A percentile compares a stretch with the other conserved stretches of the same genome.
phyloP scores from a whole-genome alignment of 345 rosid genomes.

The Triadica sebifera region DNA sequence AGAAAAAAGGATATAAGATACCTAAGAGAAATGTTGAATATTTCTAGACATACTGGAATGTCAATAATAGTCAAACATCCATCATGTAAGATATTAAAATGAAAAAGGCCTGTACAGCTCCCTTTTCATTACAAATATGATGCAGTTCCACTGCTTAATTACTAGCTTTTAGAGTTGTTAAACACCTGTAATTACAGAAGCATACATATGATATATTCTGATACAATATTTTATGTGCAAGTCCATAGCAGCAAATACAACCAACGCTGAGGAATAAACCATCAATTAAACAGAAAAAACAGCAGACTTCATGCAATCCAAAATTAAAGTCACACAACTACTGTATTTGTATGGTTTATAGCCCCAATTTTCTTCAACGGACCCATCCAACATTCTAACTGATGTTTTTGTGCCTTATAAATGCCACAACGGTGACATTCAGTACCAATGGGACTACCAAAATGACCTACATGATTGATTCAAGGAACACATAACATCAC shows the following conservation, averaged over 20 bases:
- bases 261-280: background rate
- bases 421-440: slow-evolving; percentile 21
- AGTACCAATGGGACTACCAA: slow-evolving; percentile 7
- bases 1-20: background rate
- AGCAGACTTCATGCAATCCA: slow-evolving; percentile 1
- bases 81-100: background rate
- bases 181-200: background rate
- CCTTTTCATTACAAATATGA: too few relatives aligned
- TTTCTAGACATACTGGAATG: background rate
- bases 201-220: background rate
- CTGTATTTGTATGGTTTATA: background rate
- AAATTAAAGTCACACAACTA: background rate
- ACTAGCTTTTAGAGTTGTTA: background rate
- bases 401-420: slow-evolving; percentile 6
- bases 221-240: background rate
- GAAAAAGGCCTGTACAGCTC: background rate
- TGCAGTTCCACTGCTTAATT: too few relatives aligned
- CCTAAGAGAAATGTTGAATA: background rate
- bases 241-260: too few relatives aligned
- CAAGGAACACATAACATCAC: slow-evolving; percentile 2
- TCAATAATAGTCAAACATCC: background rate
- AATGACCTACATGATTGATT: slow-evolving; percentile 13
- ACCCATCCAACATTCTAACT: background rate
- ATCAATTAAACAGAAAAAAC: background rate
- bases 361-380: background rate